phyloP scores from a whole-genome alignment of 768 basidiomycete genomes.

The Podaxis rugospora region DNA sequence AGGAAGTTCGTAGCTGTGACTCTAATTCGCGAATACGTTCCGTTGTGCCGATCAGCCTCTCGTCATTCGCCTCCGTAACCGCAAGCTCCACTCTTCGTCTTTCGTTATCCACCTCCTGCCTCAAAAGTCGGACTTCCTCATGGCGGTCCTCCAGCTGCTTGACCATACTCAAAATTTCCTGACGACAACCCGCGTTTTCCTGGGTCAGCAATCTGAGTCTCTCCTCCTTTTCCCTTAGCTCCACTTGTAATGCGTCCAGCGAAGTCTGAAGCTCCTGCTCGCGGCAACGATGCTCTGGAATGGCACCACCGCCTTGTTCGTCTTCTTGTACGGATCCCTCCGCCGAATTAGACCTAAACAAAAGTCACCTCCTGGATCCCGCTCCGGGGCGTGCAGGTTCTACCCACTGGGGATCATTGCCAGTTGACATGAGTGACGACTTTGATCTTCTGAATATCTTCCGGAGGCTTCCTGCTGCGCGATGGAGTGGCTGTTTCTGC shows the following conservation, averaged over 20 bases:
- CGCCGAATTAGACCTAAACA: neutral
- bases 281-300: neutral
- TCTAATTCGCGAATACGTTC: neutral
- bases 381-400: neutral
- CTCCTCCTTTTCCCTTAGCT: neutral
- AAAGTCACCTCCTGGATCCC: neutral
- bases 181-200: neutral
- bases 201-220: neutral
- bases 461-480: neutral
- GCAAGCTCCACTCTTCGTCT: no score
- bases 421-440: neutral
- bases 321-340: neutral
- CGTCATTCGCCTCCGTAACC: neutral
- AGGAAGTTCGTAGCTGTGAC: neutral
- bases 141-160: no score
- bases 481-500: neutral
- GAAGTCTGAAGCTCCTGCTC: neutral
- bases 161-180: neutral
- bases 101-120: no score
- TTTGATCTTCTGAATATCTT: conserved; percentile 13
- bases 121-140: no score
- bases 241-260: neutral
- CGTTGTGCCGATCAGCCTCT: neutral
- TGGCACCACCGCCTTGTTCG: neutral
- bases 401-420: neutral